phyloP scores from a whole-genome alignment of 2,329 filamentous ascomycete genomes.

The Fusarium sp. region DNA sequence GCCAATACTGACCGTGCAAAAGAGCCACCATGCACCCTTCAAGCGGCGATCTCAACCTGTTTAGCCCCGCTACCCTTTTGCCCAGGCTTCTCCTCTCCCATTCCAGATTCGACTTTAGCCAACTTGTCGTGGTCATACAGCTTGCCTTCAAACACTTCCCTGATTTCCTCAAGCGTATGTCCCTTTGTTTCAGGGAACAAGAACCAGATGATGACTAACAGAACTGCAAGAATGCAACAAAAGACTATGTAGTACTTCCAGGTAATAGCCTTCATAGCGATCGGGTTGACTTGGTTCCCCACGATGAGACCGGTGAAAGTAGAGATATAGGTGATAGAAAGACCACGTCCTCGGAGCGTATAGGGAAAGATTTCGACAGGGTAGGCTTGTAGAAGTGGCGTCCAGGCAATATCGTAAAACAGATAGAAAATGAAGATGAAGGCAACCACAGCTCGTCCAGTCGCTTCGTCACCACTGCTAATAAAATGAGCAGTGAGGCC shows the following conservation, averaged over 20 bases:
- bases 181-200: conserved; percentile 51
- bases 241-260: conserved; percentile 57
- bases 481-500: conserved; percentile 41
- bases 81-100: background rate
- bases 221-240: conserved; percentile 47
- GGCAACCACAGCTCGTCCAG: conserved; percentile 47
- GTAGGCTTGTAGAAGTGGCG: conserved; percentile 47
- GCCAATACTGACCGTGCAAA: background rate
- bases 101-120: background rate
- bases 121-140: background rate
- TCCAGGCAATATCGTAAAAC: conserved; percentile 51
- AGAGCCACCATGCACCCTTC: background rate
- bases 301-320: conserved; percentile 43
- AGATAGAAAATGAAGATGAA: conserved; percentile 55
- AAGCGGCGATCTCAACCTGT: background rate
- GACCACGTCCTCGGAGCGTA: conserved; percentile 34
- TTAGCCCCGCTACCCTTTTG: background rate
- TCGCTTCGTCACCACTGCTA: conserved; percentile 25
- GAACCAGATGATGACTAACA: conserved; percentile 52
- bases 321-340: conserved; percentile 33
- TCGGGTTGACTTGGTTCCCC: conserved; percentile 55
- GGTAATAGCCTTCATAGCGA: conserved; percentile 50
- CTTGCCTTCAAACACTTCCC: conserved; percentile 44
- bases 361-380: conserved; percentile 43
- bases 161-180: conserved; percentile 46